Evolutionary conservation across 345 rosid genomes (phyloP).

Genomic region (Raphanus sativus): DNA sequence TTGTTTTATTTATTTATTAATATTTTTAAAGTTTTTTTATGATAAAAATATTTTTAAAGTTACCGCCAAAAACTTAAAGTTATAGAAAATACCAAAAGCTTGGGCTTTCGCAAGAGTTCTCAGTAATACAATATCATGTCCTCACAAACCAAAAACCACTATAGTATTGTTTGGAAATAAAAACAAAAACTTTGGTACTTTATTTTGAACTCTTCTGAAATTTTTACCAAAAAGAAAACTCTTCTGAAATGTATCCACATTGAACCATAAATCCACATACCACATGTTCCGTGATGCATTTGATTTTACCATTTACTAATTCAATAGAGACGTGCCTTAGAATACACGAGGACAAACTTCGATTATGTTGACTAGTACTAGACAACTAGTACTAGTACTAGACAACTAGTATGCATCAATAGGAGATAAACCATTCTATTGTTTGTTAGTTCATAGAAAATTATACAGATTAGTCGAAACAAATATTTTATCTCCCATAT

Average conservation of each 20-base stretch:
- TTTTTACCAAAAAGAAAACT: neutral
- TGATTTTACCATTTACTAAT: neutral
- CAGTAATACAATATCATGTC: neutral
- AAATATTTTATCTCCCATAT: neutral
- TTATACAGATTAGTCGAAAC: neutral
- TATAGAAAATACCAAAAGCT: neutral
- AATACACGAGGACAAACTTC: neutral
- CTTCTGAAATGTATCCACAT: neutral
- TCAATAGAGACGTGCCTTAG: neutral
- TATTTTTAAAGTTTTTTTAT: neutral
- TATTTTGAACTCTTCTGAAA: neutral
- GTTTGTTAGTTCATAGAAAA: neutral
- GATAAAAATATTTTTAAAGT: neutral
- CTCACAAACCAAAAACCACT: neutral
- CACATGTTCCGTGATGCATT: slow-evolving; percentile 2
- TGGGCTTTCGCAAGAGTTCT: neutral
- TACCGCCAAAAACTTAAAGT: neutral
- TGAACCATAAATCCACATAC: neutral
- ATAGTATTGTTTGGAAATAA: neutral
- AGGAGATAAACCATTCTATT: neutral
- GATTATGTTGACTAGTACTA: neutral
- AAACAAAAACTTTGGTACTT: neutral
- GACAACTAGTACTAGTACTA: neutral
- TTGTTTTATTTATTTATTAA: no score
- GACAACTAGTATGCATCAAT: neutral